These are phyloP conservation scores for Candida dendrica DNA, from an alignment of 805 yeast species.

Conservation along the genomic window DNA sequence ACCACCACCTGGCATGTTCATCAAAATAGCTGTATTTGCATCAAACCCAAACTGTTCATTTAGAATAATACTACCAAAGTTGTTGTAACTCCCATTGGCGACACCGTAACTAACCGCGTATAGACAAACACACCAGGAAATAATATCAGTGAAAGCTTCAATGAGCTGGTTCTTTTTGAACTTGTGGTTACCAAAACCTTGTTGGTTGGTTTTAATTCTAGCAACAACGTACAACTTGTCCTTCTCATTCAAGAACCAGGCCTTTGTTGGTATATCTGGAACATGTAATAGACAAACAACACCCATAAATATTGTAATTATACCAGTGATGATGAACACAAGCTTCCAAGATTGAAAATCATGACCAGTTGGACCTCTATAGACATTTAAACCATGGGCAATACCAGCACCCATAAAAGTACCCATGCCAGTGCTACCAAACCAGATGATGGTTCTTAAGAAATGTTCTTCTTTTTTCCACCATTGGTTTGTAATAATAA, in stretches of 20 bases:
- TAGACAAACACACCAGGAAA: slow-evolving; percentile 32
- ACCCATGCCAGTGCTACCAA: slow-evolving; percentile 27
- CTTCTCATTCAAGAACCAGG: slow-evolving; percentile 30
- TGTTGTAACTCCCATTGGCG: slow-evolving; percentile 40
- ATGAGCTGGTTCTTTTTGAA: slow-evolving; percentile 30
- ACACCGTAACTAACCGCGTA: slow-evolving; percentile 24
- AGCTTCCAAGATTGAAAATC: slow-evolving; percentile 44
- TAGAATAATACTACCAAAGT: slow-evolving; percentile 35
- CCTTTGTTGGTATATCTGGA: slow-evolving; percentile 39
- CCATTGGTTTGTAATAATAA: slow-evolving; percentile 13
- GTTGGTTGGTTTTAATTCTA: slow-evolving; percentile 35
- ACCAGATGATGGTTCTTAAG: slow-evolving; percentile 24
- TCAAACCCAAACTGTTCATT: slow-evolving; percentile 32
- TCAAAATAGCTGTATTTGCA: slow-evolving; percentile 23
- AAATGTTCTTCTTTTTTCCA: slow-evolving; percentile 23
- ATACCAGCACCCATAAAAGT: slow-evolving; percentile 36
- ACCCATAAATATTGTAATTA: slow-evolving; percentile 41
- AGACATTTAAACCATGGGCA: slow-evolving; percentile 33
- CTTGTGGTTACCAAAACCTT: slow-evolving; percentile 34
- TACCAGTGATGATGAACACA: slow-evolving; percentile 46
- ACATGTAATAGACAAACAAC: slow-evolving; percentile 31
- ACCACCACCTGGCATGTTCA: slow-evolving; percentile 24
- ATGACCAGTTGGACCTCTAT: too few species aligned
- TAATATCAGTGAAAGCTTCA: slow-evolving; percentile 33
- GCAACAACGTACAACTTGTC: slow-evolving; percentile 36